Base-by-base conservation (phyloP, 768 basidiomycete genomes). In the Boletus sp. region DNA sequence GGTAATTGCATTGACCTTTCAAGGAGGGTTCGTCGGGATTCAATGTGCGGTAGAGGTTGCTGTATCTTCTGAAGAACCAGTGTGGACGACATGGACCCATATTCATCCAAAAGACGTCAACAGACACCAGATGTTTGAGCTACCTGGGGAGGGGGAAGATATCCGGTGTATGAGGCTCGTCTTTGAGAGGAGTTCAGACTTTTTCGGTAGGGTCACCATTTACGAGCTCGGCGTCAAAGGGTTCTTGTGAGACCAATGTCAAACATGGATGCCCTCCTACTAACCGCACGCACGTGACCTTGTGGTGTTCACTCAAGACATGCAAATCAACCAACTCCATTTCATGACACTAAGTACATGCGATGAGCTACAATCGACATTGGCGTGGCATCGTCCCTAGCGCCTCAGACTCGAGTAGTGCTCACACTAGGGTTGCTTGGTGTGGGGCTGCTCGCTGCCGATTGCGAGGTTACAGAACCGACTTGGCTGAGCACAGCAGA, bases 71-170 rank as follows among this genome's bases (percentile, higher is more conserved):
- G 58, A 60, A 33, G 73, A 73, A 37, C 55, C 66, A 25, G 71
- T 72, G 42, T 89, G 87, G 87, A 69, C 66, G 47, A 62, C 68
- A 7, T 68, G 83, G 55, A 75, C 78, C 1, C 74, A 77, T 21
- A 74, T 92, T 59, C 91, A 84, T 64, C 90, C 91, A 3, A 85
- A 90, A 60, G 89, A 93, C 63, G 83, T 87, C 52, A 93, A 93
- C 65, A 76, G 85, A 42, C 76, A 75, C 30, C 91, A 93, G 68
- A 65, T 61, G 7, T 93, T 93, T 61, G 79, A 83, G 50, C 65
- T 92, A 11, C 56, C 63, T 23, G 32, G 30, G 13, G 38, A 65
- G 14, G 51, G 37, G 9, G 8, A 68, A 27, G 61, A 66, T 30
- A 70, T 84, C 15, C 69, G 60, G 52, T 73, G 75, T 17, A 54